These are phyloP conservation scores for Daldinia vernicosa DNA, from an alignment of 495 filamentous ascomycete species.

Conservation along the genomic window DNA sequence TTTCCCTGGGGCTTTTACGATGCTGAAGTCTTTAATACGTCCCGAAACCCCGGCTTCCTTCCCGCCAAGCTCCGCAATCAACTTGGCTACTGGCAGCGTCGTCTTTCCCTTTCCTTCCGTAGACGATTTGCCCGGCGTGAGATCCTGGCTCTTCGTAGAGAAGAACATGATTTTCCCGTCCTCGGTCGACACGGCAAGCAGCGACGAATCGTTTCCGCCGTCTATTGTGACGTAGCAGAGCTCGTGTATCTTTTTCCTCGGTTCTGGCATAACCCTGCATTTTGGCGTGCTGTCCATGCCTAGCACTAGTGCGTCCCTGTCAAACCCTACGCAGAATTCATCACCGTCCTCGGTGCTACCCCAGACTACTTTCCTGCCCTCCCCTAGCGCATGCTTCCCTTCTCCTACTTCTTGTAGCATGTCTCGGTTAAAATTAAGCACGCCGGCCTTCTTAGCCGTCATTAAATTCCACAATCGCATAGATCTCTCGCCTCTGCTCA, in stretches of 20 bases:
- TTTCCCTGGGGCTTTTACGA: conserved; percentile 60
- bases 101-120: conserved; percentile 43
- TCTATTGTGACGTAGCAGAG: conserved; percentile 71
- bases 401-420: conserved; percentile 77
- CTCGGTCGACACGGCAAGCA: conserved; percentile 88
- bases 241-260: conserved; percentile 82
- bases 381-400: conserved; percentile 76
- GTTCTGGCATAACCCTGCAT: conserved; percentile 72
- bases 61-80: conserved; percentile 82
- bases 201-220: conserved; percentile 53
- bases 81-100: conserved; percentile 59
- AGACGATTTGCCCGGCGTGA: conserved; percentile 31
- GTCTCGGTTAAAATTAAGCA: conserved; percentile 79
- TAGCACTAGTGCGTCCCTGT: conserved; percentile 84
- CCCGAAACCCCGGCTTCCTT: conserved; percentile 68
- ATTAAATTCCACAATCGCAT: conserved; percentile 98
- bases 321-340: conserved; percentile 89
- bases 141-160: conserved; percentile 62
- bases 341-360: conserved; percentile 70
- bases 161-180: conserved; percentile 91
- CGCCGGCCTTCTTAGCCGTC: conserved; percentile 93
- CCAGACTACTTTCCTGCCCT: conserved; percentile 88
- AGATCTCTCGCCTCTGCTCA: conserved; percentile 84
- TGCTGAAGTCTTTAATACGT: conserved; percentile 88
- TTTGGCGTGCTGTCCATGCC: conserved; percentile 86